Evolutionary conservation across 768 basidiomycete genomes (phyloP).

Genomic region (Boletus subcaerulescens): DNA sequence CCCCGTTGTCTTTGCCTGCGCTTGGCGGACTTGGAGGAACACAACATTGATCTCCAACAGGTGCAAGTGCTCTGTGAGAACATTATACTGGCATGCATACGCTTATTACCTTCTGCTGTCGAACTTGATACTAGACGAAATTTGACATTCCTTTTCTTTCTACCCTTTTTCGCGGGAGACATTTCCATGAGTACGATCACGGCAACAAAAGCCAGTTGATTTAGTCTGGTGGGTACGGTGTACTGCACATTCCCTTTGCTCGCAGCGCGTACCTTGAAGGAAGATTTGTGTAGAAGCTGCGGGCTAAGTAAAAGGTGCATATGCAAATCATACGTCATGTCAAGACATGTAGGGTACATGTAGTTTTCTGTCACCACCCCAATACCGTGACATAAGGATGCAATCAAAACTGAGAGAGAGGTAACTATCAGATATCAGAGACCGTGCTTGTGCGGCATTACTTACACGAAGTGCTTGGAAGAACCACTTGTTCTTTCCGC

Average conservation of each 20-base stretch:
- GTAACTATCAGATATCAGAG: conserved; percentile 2
- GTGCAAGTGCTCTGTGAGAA: conserved; percentile 48
- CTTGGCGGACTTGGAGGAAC: not conserved
- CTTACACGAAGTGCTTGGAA: conserved; percentile 81
- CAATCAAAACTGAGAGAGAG: conserved; percentile 34
- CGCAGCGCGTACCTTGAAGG: not conserved
- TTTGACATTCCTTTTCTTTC: conserved; percentile 16
- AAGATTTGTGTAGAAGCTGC: not conserved
- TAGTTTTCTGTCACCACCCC: conserved; percentile 32
- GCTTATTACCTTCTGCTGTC: conserved; percentile 10
- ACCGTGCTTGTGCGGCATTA: not conserved
- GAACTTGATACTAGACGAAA: conserved; percentile 21
- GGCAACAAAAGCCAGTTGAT: not conserved
- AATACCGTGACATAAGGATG: conserved; percentile 10
- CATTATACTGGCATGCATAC: conserved; percentile 12
- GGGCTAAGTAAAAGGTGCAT: conserved; percentile 13
- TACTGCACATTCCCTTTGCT: not conserved
- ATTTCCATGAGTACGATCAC: not conserved
- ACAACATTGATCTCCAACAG: conserved; percentile 19
- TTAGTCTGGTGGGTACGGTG: not conserved
- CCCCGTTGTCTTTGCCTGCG: not conserved
- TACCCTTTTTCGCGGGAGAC: not conserved
- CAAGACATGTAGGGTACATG: conserved; percentile 38
- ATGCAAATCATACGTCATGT: conserved; percentile 25
- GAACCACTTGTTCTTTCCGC: conserved; percentile 99